Percentiles rank a stretch among this genome's conserved stretches.
These are phyloP conservation scores for Juglanconis sp. DNA, from an alignment of 2,329 filamentous ascomycete species.

Conservation along the genomic window DNA sequence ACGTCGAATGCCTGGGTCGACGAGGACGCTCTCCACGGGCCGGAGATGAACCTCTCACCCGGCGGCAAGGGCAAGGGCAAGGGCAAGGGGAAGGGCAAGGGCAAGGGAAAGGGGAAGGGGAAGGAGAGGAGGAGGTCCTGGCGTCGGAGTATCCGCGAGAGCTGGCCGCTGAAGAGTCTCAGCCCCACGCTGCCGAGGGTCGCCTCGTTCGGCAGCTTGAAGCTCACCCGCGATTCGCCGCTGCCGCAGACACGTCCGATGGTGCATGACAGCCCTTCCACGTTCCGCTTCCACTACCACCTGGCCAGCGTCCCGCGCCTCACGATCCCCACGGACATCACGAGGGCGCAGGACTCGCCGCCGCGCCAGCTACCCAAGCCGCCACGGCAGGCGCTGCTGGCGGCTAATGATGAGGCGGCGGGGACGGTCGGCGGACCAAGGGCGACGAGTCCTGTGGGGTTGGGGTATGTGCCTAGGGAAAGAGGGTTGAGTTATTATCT, in stretches of 20 bases:
- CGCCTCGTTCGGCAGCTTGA: neutral
- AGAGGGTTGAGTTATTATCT: slow-evolving; percentile 15
- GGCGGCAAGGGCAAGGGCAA: slow-evolving; percentile 20
- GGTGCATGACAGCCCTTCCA: neutral
- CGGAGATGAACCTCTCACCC: slow-evolving; percentile 30
- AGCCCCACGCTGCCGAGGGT: slow-evolving; percentile 35
- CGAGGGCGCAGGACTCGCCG: slow-evolving; percentile 6
- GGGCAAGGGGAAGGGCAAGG: slow-evolving; percentile 24
- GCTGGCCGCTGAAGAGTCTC: slow-evolving; percentile 26
- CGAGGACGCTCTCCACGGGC: slow-evolving; percentile 49
- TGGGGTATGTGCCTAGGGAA: neutral
- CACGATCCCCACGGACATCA: slow-evolving; percentile 8
- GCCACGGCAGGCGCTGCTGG: slow-evolving; percentile 14
- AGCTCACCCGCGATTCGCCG: neutral
- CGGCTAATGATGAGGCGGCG: slow-evolving; percentile 4
- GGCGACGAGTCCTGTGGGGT: neutral
- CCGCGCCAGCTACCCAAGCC: slow-evolving; percentile 18
- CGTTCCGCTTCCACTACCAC: slow-evolving; percentile 13
- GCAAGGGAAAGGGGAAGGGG: slow-evolving; percentile 21
- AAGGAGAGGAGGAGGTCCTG: slow-evolving; percentile 6
- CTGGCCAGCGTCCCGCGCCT: neutral
- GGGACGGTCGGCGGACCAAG: neutral
- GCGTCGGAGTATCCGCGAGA: slow-evolving; percentile 22
- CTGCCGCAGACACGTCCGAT: neutral
- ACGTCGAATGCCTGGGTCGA: slow-evolving; percentile 43